Conservation (phyloP, 441 rosid genomes). For the Daphne laureola region DNA sequence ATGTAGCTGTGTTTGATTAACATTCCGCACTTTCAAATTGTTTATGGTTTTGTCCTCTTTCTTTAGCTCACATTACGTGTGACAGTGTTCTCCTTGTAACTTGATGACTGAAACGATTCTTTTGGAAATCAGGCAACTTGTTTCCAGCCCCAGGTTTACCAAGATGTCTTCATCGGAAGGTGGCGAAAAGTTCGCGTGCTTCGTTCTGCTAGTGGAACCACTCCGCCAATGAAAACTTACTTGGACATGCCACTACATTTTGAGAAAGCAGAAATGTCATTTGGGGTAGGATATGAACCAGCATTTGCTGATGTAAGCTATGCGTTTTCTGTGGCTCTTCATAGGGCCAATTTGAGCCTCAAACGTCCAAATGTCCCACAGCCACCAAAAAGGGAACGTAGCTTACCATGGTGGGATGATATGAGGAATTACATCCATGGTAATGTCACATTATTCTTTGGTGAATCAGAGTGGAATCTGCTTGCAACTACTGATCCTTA, state of each 20-base stretch:
- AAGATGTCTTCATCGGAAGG: slow-evolving; percentile 89
- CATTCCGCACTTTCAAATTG: too few species aligned
- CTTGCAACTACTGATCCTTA: slow-evolving; percentile 97
- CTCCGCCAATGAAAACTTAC: slow-evolving; percentile 94
- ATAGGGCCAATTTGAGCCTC: slow-evolving; percentile 89
- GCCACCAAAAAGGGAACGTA: slow-evolving; percentile 81
- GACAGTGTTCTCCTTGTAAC: slow-evolving; percentile 18
- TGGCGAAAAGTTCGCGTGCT: slow-evolving; percentile 97
- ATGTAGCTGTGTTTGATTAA: too few species aligned
- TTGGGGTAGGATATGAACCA: slow-evolving; percentile 98
- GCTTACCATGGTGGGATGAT: slow-evolving; percentile 99
- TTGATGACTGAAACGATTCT: too few species aligned
- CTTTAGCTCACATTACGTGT: not conserved
- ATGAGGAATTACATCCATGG: slow-evolving; percentile 96
- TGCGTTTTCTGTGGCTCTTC: slow-evolving; percentile 97
- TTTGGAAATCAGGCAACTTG: slow-evolving; percentile 70
- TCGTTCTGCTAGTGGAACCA: slow-evolving; percentile 96
- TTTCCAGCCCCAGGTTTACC: slow-evolving; percentile 92
- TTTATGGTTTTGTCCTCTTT: too few species aligned
- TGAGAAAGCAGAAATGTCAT: slow-evolving; percentile 72
- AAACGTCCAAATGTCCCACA: slow-evolving; percentile 52
- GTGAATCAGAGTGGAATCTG: slow-evolving; percentile 65
- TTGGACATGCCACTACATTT: slow-evolving; percentile 73
- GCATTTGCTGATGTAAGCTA: slow-evolving; percentile 90
- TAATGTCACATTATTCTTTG: slow-evolving; percentile 52